Percentiles rank a stretch among this genome's conserved stretches.
Evolutionary conservation across 1,284 basidiomycete genomes (phyloP).

Genomic region (Apiotrichum brassicae): DNA sequence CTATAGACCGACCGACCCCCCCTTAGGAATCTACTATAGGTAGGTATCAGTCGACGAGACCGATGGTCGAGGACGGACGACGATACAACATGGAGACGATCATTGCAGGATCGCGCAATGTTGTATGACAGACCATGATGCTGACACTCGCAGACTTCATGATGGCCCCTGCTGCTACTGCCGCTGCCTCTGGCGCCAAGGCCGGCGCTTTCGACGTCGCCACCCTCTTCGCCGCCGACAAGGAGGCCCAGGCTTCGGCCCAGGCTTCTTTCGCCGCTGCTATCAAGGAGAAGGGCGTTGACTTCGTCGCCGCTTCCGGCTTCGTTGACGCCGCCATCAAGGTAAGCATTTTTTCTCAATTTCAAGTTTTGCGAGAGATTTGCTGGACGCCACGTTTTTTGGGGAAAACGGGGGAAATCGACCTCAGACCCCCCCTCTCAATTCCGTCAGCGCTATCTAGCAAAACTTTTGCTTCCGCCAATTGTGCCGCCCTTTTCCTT

Average conservation of each 20-base stretch:
- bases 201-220: constrained; percentile 44
- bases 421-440: too few relatives aligned
- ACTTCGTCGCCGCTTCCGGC: constrained; percentile 67
- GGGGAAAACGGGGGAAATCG: too few relatives aligned
- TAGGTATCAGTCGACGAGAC: neutral
- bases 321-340: constrained; percentile 76
- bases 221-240: constrained; percentile 47
- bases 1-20: constrained; percentile 4
- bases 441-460: too few relatives aligned
- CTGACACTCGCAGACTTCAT: constrained; percentile 15
- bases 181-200: constrained; percentile 36
- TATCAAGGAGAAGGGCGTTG: constrained; percentile 78
- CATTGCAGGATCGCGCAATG: too few relatives aligned
- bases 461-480: neutral
- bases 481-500: neutral
- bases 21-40: constrained; percentile 3
- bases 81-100: too few relatives aligned
- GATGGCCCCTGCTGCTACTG: constrained; percentile 45
- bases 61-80: too few relatives aligned
- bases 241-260: constrained; percentile 59
- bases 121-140: too few relatives aligned
- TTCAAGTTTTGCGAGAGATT: too few relatives aligned
- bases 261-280: constrained; percentile 63
- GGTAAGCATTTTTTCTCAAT: constrained; percentile 43
- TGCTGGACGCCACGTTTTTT: too few relatives aligned